These are phyloP conservation scores for Candida coquimbonensis DNA, from an alignment of 805 yeast species.

Conservation along the genomic window DNA sequence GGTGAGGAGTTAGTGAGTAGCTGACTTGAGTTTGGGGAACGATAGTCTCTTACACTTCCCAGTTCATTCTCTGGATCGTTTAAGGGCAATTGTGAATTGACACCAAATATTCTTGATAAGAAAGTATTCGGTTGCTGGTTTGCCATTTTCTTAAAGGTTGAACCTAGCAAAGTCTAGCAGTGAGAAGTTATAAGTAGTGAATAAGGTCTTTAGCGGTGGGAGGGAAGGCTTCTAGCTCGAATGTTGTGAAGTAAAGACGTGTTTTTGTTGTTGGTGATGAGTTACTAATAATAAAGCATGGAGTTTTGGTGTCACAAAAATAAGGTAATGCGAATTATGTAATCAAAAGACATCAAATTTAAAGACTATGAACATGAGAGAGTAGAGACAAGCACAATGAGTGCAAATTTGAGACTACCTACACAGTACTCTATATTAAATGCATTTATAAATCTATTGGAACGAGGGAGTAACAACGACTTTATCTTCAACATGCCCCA, in stretches of 20 bases:
- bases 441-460: not conserved
- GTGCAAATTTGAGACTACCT: not conserved
- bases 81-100: slow-evolving; percentile 24
- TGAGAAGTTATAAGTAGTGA: not conserved
- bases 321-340: too few species aligned
- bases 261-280: not conserved
- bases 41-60: slow-evolving; percentile 11
- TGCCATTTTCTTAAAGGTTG: slow-evolving; percentile 3
- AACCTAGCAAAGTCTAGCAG: not conserved
- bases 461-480: slow-evolving; percentile 52
- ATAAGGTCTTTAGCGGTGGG: not conserved
- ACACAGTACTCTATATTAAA: not conserved
- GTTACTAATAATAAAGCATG: not conserved
- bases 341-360: too few species aligned
- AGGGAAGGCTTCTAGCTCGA: not conserved
- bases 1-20: not conserved
- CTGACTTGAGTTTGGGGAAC: slow-evolving; percentile 12
- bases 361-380: too few species aligned
- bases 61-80: slow-evolving; percentile 19
- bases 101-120: slow-evolving; percentile 57
- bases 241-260: not conserved
- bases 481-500: slow-evolving; percentile 53
- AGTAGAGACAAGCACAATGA: too few species aligned
- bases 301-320: too few species aligned
- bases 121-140: slow-evolving; percentile 39